A percentile compares a stretch with the other conserved stretches of the same genome.
Evolutionary conservation across 257 asterid species (phyloP).

Genomic region (Primulina tabacum): DNA sequence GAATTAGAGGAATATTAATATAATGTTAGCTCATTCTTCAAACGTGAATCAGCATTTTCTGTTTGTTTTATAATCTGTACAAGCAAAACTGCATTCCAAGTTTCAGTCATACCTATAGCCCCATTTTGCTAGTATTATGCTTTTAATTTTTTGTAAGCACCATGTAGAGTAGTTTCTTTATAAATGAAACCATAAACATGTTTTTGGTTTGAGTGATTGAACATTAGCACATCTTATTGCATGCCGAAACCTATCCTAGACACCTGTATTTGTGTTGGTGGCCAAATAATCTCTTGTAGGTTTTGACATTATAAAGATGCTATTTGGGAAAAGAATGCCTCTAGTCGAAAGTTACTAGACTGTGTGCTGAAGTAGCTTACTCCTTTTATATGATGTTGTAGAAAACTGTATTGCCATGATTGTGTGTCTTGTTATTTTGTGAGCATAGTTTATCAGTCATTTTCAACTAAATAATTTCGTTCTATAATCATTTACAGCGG

Average conservation of each 20-base stretch:
- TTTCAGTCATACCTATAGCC: no score
- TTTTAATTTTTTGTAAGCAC: no score
- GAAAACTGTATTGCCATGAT: background rate
- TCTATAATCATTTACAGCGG: conserved; percentile 44
- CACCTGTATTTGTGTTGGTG: background rate
- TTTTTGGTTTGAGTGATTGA: background rate
- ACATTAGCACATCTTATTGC: background rate
- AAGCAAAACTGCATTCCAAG: no score
- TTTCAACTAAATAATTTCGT: conserved; percentile 24
- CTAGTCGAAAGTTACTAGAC: background rate
- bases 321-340: background rate
- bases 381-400: conserved; percentile 5
- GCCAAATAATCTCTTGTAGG: background rate
- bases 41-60: background rate
- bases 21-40: background rate
- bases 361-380: conserved; percentile 5
- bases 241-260: background rate
- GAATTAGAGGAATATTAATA: background rate
- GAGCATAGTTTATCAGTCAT: conserved; percentile 11
- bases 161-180: background rate
- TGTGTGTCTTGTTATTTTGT: conserved; percentile 19
- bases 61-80: no score
- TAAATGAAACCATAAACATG: background rate
- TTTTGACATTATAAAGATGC: background rate
- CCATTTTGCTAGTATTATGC: no score